Percentiles rank a stretch among this genome's conserved stretches.
Conservation (phyloP, 306 rosid species). For the Quercus bicolor region DNA sequence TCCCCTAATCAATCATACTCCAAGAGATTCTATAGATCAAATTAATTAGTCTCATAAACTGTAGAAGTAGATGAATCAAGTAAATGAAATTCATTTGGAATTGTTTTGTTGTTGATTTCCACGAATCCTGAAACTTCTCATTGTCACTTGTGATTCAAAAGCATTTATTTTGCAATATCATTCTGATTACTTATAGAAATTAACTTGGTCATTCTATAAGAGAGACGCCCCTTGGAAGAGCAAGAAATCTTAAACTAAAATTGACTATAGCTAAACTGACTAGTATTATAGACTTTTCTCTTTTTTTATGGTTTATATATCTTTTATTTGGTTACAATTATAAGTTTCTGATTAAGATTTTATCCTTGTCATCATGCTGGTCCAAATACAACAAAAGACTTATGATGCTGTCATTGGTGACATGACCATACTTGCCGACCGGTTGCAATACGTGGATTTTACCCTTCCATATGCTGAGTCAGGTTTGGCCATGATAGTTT, state of each 20-base stretch:
- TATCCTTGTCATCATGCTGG: slow-evolving; percentile 14
- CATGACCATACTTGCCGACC: slow-evolving; percentile 42
- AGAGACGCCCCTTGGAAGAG: background rate
- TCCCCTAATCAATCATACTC: no score
- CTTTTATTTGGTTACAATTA: slow-evolving; percentile 1
- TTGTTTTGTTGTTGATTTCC: no score
- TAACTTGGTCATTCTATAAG: background rate
- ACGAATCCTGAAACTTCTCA: no score
- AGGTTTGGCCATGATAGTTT: slow-evolving; percentile 55
- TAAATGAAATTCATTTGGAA: no score
- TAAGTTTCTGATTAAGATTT: background rate
- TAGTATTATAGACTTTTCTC: background rate
- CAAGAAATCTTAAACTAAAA: background rate
- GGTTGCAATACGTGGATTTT: slow-evolving; percentile 54
- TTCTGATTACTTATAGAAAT: background rate
- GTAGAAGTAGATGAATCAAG: no score
- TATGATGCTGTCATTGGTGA: slow-evolving; percentile 65
- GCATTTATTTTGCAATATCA: no score
- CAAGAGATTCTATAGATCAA: no score
- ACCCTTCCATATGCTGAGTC: slow-evolving; percentile 63
- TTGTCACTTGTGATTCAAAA: no score
- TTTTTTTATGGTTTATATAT: background rate
- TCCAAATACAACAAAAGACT: slow-evolving; percentile 37
- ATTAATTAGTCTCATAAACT: no score
- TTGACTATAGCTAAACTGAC: background rate